Evolutionary conservation across 768 basidiomycete genomes (phyloP), one percentile per base, ranked within the genome.

Genomic region (Mycena rosella): DNA sequence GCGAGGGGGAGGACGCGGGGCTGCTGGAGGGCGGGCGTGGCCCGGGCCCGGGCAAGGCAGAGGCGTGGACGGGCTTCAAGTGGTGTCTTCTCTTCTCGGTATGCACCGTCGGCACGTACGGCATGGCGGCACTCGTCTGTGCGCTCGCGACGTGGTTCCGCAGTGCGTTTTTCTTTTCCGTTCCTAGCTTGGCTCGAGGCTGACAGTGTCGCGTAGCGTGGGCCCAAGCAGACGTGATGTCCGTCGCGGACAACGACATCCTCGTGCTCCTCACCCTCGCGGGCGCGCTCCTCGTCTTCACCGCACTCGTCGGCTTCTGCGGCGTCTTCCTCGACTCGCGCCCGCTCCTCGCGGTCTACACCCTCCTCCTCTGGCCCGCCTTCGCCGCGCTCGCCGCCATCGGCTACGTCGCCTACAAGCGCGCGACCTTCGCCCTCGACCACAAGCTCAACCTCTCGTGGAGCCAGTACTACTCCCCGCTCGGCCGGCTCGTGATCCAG

Each of bases 401-500:
- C 62, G 90, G 89, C 32, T 92, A 92, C 73, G 80, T 82, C n/a
- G 79, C 86, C 22, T 92, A 91, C 78, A 88, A 88, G 70, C 86
- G 89, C 38, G 80, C 81, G 53, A 79, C 85, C 0, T 87, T 90
- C 73, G 79, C 89, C 36, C 83, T 93, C 63, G 89, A 90, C 68
- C 81, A 86, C 68, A 92, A 92, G 77, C 81, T 92, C 48, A 88
- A 89, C 74, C 80, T 88, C 65, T 83, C 88, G 15, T 93, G 92
- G 92, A 89, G 86, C 68, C 82, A 87, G 62, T 86, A 85, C 73
- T 89, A 89, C 73, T 86, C 87, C 20, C 81, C 85, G 24, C 71
- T 79, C 5, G 89, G 86, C 18, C 83, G 89, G 15, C 79, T 86
- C 13, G 69, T 86, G 51, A 80, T 94, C 36, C 92, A 93, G 70